Evolutionary conservation across 2,329 filamentous ascomycete species (phyloP), one percentile per base, ranked within the genome.

Genomic region (Podosphaera xanthii): DNA sequence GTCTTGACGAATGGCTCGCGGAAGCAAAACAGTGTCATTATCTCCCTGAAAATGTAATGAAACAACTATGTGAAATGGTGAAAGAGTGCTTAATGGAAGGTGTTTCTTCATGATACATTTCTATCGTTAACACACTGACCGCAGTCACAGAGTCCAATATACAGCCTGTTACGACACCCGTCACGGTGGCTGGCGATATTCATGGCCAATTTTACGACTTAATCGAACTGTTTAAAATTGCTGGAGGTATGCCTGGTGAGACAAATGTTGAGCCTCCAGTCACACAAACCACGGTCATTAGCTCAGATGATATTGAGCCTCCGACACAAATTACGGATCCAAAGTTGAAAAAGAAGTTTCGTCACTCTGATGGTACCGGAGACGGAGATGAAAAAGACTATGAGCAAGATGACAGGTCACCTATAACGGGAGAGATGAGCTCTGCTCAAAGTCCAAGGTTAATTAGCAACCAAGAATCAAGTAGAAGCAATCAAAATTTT

Each of bases 1-100:
- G 88, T 12, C 82, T 94, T 40, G 88, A 96, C 71, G 90, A 97
- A 74, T 98, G 92, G 92, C 79, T 98, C 38, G 87, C 92, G 70
- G 87, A 94, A 72, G 92, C 92, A 52, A 96, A 95, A 73, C 86
- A 92, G 72, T 97, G 92, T 75, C 92, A 94, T 71, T 96, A 97
- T 71, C 79, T 98, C 58, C 92, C 92, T 57, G 92, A 98, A 73
- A 75, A 84, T 62, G 88, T 94, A 68, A 98, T 98, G 92, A 98
- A 98, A 77, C 87, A 94, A 72, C 79, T 98, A 56, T 98, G 92
- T 71, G 92, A 98, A 75, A 94, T 94, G 70, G 92, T 97, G 62
- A 98, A 98, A 76, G 92, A 97, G 73, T 94, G 88, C 64, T 78
- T 98, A 67, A 98, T 98, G 92, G 92, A 98, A 77, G 88, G 88